Conservation (phyloP, 2,329 filamentous ascomycete genomes). For the Beauveria australis region DNA sequence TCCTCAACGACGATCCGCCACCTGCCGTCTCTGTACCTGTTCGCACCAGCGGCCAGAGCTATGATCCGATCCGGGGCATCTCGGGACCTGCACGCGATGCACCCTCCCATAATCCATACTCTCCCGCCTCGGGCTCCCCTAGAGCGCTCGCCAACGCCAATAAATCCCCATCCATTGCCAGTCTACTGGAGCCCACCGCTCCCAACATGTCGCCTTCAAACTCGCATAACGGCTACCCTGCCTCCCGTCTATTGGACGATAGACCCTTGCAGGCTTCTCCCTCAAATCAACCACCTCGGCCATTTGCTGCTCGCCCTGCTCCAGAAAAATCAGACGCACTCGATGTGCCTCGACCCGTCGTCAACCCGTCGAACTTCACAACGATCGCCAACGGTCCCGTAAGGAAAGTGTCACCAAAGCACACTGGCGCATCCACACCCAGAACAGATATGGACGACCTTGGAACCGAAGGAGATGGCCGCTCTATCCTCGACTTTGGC, state of each 20-base stretch:
- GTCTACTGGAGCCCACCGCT: constrained; percentile 60
- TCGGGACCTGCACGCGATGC: constrained; percentile 62
- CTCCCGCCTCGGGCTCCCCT: constrained; percentile 41
- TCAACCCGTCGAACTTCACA: constrained; percentile 32
- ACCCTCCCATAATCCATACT: constrained; percentile 40
- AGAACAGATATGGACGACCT: constrained; percentile 44
- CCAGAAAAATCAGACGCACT: constrained; percentile 31
- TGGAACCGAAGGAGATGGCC: constrained; percentile 32
- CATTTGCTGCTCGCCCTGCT: constrained; percentile 18
- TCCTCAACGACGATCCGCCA: constrained; percentile 45
- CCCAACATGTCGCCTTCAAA: constrained; percentile 22
- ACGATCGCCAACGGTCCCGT: constrained; percentile 32
- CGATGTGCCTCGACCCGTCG: constrained; percentile 22
- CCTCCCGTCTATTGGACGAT: constrained; percentile 26
- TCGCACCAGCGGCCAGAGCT: constrained; percentile 70
- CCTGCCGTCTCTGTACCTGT: constrained; percentile 34
- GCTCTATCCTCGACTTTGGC: constrained; percentile 55
- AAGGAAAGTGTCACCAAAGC: constrained; percentile 40
- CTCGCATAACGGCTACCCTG: constrained; percentile 16
- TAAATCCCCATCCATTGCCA: constrained; percentile 78
- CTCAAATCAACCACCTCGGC: constrained; percentile 29
- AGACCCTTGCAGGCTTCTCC: constrained; percentile 36
- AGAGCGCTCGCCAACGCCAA: constrained; percentile 30
- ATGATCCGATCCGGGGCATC: constrained; percentile 73
- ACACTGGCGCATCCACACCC: constrained; percentile 37